A percentile compares a stretch with the other conserved stretches of the same genome.
Conservation (phyloP, 2,329 filamentous ascomycete species). For the Ceratocystis colombiana region DNA sequence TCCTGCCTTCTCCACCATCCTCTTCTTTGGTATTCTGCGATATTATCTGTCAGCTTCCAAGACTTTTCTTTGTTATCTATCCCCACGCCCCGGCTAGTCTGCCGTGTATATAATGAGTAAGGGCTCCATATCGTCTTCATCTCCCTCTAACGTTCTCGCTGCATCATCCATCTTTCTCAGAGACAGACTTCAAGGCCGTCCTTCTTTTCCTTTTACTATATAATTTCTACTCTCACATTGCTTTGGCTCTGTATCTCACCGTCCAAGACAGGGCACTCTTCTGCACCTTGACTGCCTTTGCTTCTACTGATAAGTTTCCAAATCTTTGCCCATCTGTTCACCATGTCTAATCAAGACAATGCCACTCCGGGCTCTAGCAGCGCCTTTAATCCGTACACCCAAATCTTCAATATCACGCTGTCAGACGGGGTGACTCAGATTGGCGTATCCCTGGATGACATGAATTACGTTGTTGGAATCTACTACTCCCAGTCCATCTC, state of each 20-base stretch:
- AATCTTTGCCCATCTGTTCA: background rate
- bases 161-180: background rate
- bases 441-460: background rate
- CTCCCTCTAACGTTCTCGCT: background rate
- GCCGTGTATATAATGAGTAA: background rate
- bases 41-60: background rate
- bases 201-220: background rate
- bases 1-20: background rate
- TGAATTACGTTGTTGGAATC: constrained; percentile 33
- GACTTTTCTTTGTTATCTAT: background rate
- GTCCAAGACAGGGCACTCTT: too few species aligned
- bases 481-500: constrained; percentile 44
- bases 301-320: background rate
- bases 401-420: background rate
- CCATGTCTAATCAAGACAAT: background rate
- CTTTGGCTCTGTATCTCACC: too few species aligned
- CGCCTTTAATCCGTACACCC: constrained; percentile 15
- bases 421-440: constrained; percentile 3
- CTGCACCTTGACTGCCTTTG: too few species aligned
- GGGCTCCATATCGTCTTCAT: background rate
- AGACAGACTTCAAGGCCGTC: background rate
- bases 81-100: background rate
- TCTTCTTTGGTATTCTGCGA: background rate
- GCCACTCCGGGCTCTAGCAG: background rate
- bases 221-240: too few species aligned